Conservation (phyloP, 2,329 filamentous ascomycete genomes). For the Gaeumannomyces sp. region DNA sequence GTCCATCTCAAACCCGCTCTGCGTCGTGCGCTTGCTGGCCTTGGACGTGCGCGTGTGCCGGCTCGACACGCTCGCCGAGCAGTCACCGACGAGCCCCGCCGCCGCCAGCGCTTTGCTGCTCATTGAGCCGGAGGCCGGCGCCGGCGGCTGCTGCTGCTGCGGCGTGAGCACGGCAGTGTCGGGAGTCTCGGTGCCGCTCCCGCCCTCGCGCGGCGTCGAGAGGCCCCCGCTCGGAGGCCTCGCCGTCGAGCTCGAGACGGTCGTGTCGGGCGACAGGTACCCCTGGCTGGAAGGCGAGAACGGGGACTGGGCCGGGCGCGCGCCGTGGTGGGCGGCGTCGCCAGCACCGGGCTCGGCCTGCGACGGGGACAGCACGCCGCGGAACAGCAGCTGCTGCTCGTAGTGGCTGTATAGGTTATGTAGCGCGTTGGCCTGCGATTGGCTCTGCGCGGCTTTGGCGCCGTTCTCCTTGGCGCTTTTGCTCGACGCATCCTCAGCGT, state of each 20-base stretch:
- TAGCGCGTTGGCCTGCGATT: constrained; percentile 24
- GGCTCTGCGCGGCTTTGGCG: neutral
- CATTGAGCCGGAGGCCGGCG: neutral
- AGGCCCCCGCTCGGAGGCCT: neutral
- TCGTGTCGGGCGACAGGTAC: neutral
- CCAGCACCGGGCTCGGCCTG: neutral
- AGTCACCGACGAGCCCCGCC: constrained; percentile 28
- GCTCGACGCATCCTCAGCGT: constrained; percentile 16
- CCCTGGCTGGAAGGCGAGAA: neutral
- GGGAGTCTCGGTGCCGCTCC: constrained; percentile 21
- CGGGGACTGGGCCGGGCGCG: neutral
- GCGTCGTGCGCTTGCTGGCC: constrained; percentile 42
- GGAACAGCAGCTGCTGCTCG: constrained; percentile 40
- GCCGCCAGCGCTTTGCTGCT: neutral
- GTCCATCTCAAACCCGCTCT: constrained; percentile 44
- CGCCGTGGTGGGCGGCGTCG: no score
- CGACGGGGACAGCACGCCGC: neutral
- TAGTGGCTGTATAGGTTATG: constrained; percentile 52
- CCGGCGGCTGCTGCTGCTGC: neutral
- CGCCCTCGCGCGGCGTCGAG: constrained; percentile 10
- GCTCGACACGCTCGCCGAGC: constrained; percentile 47
- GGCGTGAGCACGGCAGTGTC: constrained; percentile 20
- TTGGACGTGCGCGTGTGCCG: constrained; percentile 49
- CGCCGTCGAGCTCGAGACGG: neutral
- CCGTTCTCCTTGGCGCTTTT: constrained; percentile 18